Evolutionary conservation across 1,284 basidiomycete species (phyloP).

Genomic region (Anthracocystis walkeri): DNA sequence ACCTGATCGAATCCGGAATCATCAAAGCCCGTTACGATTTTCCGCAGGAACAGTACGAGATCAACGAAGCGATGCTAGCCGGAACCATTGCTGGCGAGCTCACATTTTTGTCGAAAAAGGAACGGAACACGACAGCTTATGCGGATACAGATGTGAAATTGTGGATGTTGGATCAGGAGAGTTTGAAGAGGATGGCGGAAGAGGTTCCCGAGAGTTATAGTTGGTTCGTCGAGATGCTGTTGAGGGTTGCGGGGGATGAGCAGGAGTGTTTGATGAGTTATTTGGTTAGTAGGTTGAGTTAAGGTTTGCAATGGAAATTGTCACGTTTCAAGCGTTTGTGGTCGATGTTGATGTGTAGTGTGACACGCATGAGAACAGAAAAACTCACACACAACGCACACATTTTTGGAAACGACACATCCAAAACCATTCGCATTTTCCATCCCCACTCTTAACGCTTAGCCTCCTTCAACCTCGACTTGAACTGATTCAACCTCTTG

Average conservation of each 20-base stretch:
- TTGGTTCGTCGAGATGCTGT: constrained; percentile 56
- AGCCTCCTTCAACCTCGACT: constrained; percentile 57
- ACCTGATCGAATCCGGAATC: constrained; percentile 67
- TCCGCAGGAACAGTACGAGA: constrained; percentile 65
- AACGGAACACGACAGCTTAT: constrained; percentile 62
- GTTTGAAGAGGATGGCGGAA: constrained; percentile 40
- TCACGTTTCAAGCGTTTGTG: too few species aligned
- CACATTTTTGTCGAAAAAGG: constrained; percentile 59
- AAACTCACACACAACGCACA: not conserved
- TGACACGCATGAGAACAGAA: too few species aligned
- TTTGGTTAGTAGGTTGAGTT: constrained; percentile 64
- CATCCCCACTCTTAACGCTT: constrained; percentile 27
- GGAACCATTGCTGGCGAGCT: constrained; percentile 68
- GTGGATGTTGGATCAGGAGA: constrained; percentile 56
- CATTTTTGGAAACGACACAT: too few species aligned
- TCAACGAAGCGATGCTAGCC: constrained; percentile 68
- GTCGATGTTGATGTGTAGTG: too few species aligned
- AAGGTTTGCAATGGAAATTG: not conserved
- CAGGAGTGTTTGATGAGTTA: constrained; percentile 67
- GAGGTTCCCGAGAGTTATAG: constrained; percentile 41
- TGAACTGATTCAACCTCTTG: constrained; percentile 62
- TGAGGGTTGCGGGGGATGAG: constrained; percentile 65
- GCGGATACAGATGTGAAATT: constrained; percentile 63
- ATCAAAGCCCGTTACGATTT: constrained; percentile 67
- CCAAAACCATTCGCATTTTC: not conserved